phyloP scores from a whole-genome alignment of 805 yeast species.

The Nakazawaea wyomingensis region DNA sequence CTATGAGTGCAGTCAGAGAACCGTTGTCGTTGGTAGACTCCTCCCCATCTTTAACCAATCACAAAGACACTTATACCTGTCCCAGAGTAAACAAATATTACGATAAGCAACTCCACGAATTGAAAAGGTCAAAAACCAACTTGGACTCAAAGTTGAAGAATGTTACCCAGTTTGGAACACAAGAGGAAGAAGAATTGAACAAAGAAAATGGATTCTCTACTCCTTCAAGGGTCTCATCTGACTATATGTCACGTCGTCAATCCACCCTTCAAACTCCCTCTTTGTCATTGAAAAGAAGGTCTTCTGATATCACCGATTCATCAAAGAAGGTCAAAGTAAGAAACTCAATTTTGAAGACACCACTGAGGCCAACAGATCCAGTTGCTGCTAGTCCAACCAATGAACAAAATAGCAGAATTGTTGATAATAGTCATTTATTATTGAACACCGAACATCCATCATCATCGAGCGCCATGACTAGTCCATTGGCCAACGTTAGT shows the following conservation, averaged over 20 bases:
- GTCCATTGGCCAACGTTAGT: conserved; percentile 28
- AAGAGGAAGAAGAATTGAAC: neutral
- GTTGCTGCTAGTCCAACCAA: conserved; percentile 25
- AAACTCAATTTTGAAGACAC: conserved; percentile 14
- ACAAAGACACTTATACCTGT: conserved; percentile 25
- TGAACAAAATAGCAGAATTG: conserved; percentile 21
- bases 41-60: conserved; percentile 4
- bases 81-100: conserved; percentile 22
- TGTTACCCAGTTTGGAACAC: neutral
- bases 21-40: conserved; percentile 5
- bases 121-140: conserved; percentile 5
- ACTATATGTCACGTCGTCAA: no score
- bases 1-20: conserved; percentile 4
- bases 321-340: conserved; percentile 3
- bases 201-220: conserved; percentile 10
- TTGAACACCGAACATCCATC: conserved; percentile 15
- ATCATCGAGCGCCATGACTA: conserved; percentile 14
- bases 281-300: conserved; percentile 5
- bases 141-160: conserved; percentile 10
- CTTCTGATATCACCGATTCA: neutral
- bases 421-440: conserved; percentile 17
- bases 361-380: conserved; percentile 26
- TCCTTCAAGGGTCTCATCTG: conserved; percentile 5
- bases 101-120: neutral
- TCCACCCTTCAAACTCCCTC: conserved; percentile 7